Conservation (phyloP, 139 green algal species). For the Chlamydomonas asymmetrica region DNA sequence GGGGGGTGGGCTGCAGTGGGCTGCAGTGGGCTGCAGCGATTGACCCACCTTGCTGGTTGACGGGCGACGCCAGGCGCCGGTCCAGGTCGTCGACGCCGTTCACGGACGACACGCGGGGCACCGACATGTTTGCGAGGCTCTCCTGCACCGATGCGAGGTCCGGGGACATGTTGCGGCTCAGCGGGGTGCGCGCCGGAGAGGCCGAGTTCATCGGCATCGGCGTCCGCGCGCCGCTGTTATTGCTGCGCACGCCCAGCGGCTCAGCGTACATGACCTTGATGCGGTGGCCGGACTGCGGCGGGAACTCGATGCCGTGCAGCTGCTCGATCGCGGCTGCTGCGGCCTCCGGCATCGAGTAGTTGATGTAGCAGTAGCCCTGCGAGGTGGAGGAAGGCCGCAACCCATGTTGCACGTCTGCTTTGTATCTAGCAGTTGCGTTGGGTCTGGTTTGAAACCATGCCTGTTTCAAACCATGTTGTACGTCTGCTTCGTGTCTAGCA, state of each 20-base stretch:
- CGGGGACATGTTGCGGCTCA: conserved; percentile 8
- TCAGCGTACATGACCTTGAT: conserved; percentile 78
- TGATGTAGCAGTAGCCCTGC: conserved; percentile 88
- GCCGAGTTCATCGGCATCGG: conserved; percentile 20
- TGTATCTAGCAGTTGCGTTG: too few relatives aligned
- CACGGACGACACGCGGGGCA: conserved; percentile 12
- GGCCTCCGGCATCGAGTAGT: conserved; percentile 75
- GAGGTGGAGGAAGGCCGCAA: not conserved
- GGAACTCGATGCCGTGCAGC: conserved; percentile 88
- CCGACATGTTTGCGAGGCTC: conserved; percentile 27
- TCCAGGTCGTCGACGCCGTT: conserved; percentile 29
- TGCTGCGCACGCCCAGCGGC: conserved; percentile 39
- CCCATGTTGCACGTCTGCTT: too few relatives aligned
- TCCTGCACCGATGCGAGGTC: conserved; percentile 25
- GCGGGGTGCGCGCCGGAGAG: conserved; percentile 28
- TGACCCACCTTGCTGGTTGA: too few relatives aligned
- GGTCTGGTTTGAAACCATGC: too few relatives aligned
- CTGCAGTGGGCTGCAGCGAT: too few relatives aligned
- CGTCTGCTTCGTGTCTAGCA: too few relatives aligned
- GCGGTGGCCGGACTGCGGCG: conserved; percentile 65
- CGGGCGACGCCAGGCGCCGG: conserved; percentile 27
- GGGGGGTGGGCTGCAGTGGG: too few relatives aligned
- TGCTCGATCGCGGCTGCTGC: conserved; percentile 70
- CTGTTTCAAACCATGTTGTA: too few relatives aligned
- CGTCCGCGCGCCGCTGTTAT: not conserved